Evolutionary conservation across 75 land plant species (phyloP), one percentile per base, ranked within the genome.

Genomic region (Cupressus sempervirens): DNA sequence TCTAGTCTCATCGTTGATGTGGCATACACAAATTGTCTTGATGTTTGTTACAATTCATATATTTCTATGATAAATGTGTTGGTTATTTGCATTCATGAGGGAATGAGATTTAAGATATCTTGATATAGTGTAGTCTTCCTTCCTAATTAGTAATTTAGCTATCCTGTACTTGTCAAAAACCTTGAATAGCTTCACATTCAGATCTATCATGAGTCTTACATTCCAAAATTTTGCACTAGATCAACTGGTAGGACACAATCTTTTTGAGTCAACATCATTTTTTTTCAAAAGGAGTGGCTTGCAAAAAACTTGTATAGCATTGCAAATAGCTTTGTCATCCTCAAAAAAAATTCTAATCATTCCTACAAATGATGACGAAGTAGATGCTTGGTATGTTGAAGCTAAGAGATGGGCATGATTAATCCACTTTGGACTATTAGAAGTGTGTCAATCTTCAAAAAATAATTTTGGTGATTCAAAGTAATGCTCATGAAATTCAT

Each of bases 391-490:
- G 99, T 85, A 58, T 86, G 83, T 20, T 81, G 89, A 93, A 85
- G 91, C 94, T 46, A 87, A 90, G 83, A 91, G 93, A 84, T 98
- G 98, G 98, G 93, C 97, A 35, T 88, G 98, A 88, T 84, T 93
- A 73, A 81, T 94, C 35, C 89, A 90, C 80, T 86, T 98, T 91
- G 90, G 89, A 87, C 83, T 93, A 29, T 30, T 90, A 50, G 86
- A 89, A 54, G 86, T 87, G 32, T 56, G 88, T 30, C 83, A 94
- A 36, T 82, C 90, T 12, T 86, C 48, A n/a, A 7, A 40, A 77
- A 77, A 77, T 77, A 77, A n/a, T 77, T n/a, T 8, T 41, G 98
- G 89, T 93, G 84, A 74, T 97, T 77, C 82, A 89, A 53, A 87
- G 83, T 30, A 45, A 85, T 85, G 93, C 87, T 41, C 30, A 12